Evolutionary conservation across 129 eudicot genomes (phyloP).

Genomic region (Artemisia argyi): DNA sequence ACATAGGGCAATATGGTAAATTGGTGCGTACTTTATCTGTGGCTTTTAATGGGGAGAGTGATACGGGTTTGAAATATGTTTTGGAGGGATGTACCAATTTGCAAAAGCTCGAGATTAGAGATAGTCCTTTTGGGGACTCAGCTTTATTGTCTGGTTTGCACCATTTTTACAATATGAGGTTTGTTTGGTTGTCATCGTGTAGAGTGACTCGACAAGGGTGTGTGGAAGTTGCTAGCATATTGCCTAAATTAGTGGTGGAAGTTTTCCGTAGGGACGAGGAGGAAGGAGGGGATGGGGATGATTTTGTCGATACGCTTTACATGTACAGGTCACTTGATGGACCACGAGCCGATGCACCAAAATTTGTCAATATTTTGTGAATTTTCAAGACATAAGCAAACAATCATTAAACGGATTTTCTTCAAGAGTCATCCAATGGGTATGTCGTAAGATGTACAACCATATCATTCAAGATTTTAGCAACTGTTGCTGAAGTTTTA

Average conservation of each 20-base stretch:
- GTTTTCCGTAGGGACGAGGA: constrained; percentile 42
- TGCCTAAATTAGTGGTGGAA: constrained; percentile 65
- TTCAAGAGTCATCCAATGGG: neutral
- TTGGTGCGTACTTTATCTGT: constrained; percentile 66
- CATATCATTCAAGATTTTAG: too few relatives aligned
- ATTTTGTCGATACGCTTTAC: constrained; percentile 54
- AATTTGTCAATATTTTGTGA: constrained; percentile 58
- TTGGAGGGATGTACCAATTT: constrained; percentile 72
- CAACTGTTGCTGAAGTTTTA: too few relatives aligned
- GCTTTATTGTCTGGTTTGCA: constrained; percentile 67
- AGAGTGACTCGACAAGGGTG: constrained; percentile 56
- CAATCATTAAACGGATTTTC: neutral
- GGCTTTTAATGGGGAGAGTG: constrained; percentile 74
- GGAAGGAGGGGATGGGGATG: constrained; percentile 39
- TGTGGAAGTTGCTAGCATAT: constrained; percentile 42
- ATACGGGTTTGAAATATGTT: constrained; percentile 52
- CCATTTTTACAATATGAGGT: constrained; percentile 74
- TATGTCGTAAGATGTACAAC: neutral
- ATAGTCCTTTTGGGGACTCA: constrained; percentile 78
- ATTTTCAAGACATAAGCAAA: neutral
- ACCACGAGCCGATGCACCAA: constrained; percentile 64
- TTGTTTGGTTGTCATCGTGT: constrained; percentile 75
- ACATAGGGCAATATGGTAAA: constrained; percentile 81
- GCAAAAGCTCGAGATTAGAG: constrained; percentile 80
- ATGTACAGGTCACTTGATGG: constrained; percentile 77